A percentile compares a stretch with the other conserved stretches of the same genome.
phyloP scores from a whole-genome alignment of 306 rosid species.

The Adenanthera pavonina region DNA sequence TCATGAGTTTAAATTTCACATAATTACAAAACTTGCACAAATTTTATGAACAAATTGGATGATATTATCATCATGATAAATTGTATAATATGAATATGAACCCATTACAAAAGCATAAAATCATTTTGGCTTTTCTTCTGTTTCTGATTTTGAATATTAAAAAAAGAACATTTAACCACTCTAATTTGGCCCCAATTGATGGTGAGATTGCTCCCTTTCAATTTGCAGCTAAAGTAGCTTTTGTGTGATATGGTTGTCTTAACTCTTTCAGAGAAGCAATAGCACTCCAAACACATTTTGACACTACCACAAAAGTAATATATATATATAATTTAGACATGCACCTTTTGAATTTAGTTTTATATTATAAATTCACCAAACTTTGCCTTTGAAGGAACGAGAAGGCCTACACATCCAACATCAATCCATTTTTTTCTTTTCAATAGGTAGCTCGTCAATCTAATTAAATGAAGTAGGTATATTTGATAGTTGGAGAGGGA shows the following conservation, averaged over 20 bases:
- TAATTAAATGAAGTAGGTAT: background rate
- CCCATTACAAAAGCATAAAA: background rate
- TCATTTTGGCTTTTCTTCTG: background rate
- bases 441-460: background rate
- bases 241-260: background rate
- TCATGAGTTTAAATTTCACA: background rate
- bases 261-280: conserved; percentile 25
- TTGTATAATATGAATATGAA: background rate
- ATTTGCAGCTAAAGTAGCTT: conserved; percentile 17
- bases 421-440: background rate
- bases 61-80: too few species aligned
- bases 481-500: too few species aligned
- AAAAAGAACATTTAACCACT: background rate
- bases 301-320: conserved; percentile 8
- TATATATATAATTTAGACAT: conserved; percentile 25
- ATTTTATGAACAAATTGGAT: background rate
- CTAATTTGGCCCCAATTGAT: background rate
- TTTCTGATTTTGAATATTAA: background rate
- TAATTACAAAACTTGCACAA: background rate
- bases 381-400: conserved; percentile 43
- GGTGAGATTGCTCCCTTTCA: background rate
- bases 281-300: background rate
- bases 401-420: background rate
- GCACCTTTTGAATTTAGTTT: conserved; percentile 29
- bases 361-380: conserved; percentile 7